Percentiles rank a stretch among this genome's conserved stretches.
Evolutionary conservation across 441 rosid species (phyloP).

Genomic region (Gossypium lobatum): DNA sequence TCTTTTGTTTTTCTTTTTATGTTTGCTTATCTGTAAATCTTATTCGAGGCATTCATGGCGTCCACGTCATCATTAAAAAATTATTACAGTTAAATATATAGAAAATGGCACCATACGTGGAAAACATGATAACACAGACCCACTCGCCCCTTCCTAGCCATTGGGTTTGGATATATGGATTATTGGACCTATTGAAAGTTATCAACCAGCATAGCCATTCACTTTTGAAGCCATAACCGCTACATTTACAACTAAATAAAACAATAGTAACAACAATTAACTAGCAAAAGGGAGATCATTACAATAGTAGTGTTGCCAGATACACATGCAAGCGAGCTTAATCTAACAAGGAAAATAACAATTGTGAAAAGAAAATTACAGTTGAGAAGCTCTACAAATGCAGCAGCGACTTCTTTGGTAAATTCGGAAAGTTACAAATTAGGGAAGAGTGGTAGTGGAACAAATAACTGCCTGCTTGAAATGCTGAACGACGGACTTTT

Average conservation of each 20-base stretch:
- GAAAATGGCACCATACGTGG: not conserved
- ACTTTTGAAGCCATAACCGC: too few species aligned
- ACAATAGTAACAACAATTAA: too few species aligned
- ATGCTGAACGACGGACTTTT: conserved; percentile 95
- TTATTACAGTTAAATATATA: not conserved
- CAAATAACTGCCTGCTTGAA: conserved; percentile 57
- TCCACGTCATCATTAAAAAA: conserved; percentile 23
- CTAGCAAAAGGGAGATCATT: too few species aligned
- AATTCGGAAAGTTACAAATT: not conserved
- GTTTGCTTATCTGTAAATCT: conserved; percentile 20
- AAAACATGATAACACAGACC: conserved; percentile 28
- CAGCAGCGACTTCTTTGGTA: too few species aligned
- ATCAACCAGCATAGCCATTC: not conserved
- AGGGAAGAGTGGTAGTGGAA: not conserved
- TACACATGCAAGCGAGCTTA: too few species aligned
- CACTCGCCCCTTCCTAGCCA: conserved; percentile 20
- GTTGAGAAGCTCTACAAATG: too few species aligned
- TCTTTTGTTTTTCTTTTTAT: conserved; percentile 7
- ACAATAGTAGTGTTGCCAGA: too few species aligned
- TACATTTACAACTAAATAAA: too few species aligned
- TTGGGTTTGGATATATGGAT: not conserved
- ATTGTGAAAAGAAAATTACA: too few species aligned
- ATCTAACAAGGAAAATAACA: not conserved
- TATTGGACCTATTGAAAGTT: not conserved
- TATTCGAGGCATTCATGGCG: conserved; percentile 19